A percentile compares a stretch with the other conserved stretches of the same genome.
Conservation (phyloP, 2,329 filamentous ascomycete species). For the Paracorniculantispora psalliotae region DNA sequence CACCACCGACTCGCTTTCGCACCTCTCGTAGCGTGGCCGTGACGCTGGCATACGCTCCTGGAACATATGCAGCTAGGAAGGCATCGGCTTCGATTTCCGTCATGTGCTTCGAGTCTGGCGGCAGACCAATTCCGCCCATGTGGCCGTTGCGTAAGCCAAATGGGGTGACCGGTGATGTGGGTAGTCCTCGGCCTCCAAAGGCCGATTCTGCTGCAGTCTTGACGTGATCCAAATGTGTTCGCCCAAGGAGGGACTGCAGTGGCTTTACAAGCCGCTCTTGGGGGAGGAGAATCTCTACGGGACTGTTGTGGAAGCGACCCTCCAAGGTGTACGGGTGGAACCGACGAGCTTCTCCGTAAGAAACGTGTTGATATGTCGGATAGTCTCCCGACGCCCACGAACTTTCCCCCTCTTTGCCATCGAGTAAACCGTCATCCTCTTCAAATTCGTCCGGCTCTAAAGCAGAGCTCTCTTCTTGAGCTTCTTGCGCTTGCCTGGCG, state of each 20-base stretch:
- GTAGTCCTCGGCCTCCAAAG: constrained; percentile 73
- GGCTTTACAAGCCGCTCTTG: constrained; percentile 64
- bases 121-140: constrained; percentile 61
- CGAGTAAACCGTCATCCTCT: constrained; percentile 27
- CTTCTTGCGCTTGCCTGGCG: constrained; percentile 32
- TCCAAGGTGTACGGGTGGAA: constrained; percentile 69
- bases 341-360: constrained; percentile 37
- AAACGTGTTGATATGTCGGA: neutral
- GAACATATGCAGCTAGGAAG: constrained; percentile 64
- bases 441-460: constrained; percentile 25
- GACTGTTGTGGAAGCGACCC: constrained; percentile 69
- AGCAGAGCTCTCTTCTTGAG: too few species aligned
- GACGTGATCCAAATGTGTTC: constrained; percentile 70
- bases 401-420: neutral
- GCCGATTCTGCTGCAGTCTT: constrained; percentile 63
- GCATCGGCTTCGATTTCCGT: constrained; percentile 69
- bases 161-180: constrained; percentile 70
- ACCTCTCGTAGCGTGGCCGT: constrained; percentile 67
- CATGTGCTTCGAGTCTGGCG: constrained; percentile 62
- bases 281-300: constrained; percentile 72
- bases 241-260: constrained; percentile 61
- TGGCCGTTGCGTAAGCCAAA: constrained; percentile 48
- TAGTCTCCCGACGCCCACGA: neutral
- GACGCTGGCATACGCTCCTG: constrained; percentile 64
- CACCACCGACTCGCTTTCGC: constrained; percentile 63